Base-by-base conservation (phyloP, 345 rosid species). In the Salix viminalis region DNA sequence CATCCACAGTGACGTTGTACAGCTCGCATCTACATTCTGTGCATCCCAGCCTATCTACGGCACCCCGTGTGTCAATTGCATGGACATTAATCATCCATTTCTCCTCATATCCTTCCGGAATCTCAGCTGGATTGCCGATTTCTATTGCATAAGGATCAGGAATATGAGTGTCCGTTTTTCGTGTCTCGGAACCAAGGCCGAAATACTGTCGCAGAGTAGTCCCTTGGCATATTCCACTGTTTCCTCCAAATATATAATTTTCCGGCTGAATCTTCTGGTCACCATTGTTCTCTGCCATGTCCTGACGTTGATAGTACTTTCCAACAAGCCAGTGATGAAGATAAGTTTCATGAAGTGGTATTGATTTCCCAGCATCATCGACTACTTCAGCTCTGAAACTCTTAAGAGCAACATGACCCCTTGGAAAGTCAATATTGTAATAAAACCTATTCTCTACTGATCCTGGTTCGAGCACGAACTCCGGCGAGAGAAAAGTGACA, bases 131-230 rank as follows among this genome's bases (percentile, higher is more conserved):
- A 74, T 89, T 89, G 37, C 88, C 94, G 54, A 90, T 67, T 77
- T 91, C 94, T 56, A 95, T 85, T 2, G 94, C 99, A 26, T 87
- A 93, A 75, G 97, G 99, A 80, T 91, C 93, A 1, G 98, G 99
- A 75, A 93, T 56, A 70, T 80, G 65, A 7, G 94, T 91, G 1
- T 69, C 84, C 0, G 99, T 93, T 76, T 74, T 84, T 28, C 99
- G 77, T 2, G 98, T 93, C 79, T 95, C 99, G 18, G 99, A 93
- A 37, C 99, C 97, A 70, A 88, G 86, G 8, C 99, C 99, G 37
- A 82, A 90, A 77, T 77, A 89, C 75, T 93, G 99, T 3, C 90
- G 84, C 30, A 88, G 83, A 18, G 7, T 2, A 67, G 1, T 9
- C 5, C 21, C 32, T 69, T 87, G 92, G 78, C 99, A 95, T 71